Base-by-base conservation (phyloP, 306 rosid genomes). In the Pyrus pyrifolia region DNA sequence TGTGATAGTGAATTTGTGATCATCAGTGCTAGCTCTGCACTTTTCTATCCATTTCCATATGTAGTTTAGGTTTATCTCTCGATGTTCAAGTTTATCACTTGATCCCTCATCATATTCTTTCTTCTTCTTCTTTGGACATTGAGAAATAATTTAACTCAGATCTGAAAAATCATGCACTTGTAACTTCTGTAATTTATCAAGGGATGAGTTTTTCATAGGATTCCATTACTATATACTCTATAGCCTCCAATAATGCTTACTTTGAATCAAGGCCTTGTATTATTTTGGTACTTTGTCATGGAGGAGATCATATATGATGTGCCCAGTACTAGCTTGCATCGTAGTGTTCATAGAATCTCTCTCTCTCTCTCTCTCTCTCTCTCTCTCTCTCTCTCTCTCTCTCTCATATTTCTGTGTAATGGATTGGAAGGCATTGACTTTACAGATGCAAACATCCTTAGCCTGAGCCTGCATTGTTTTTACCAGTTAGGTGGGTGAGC, bases 351-450 rank as follows among this genome's bases (percentile, higher is more conserved):
- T 49, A 49, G 55, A 15, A 22, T 57, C 62, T 57, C 62, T 22
- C 29, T 58, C 30, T 58, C 61, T 57, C 62, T 57, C 62, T 42
- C 46, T 44, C 4, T 46, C 5, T 46, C 53, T 49, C 53, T 49
- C 53, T 49, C 53, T 58, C 30, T 58, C 61, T 57, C 62, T 57
- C 62, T 42, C 46, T 44, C 4, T 46, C 5, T 46, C 53, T 49
- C 53, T 49, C 53, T 49, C 53, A 14, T 46, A 5, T 21, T 52
- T 70, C 75, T 71, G 22, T 51, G 35, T 8, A 65, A 15, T 10
- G 21, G 42, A 61, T 25, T 73, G 62, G 61, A 44, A 63, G 77
- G 78, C 78, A 67, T 84, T 70, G 75, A 52, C 67, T 61, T 71
- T 67, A 17, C 27, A 73, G 31, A 27, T 70, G 53, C 46, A 60